Percentiles rank a stretch among this genome's conserved stretches.
These are phyloP conservation scores for Metschnikowia proteae DNA, from an alignment of 805 yeast genomes.

Conservation along the genomic window DNA sequence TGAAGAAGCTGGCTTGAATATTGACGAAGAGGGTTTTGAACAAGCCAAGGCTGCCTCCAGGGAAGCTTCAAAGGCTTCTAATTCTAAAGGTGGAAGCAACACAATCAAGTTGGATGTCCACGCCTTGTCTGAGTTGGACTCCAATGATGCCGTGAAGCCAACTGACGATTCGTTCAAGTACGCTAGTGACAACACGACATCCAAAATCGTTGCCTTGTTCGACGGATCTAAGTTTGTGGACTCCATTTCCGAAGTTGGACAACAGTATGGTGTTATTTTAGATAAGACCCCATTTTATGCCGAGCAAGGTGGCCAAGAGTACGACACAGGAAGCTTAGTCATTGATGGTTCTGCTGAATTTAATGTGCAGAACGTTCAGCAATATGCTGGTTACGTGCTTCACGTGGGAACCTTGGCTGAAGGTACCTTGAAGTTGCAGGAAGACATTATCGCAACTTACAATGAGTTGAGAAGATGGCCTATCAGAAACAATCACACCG, in stretches of 20 bases:
- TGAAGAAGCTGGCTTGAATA: constrained; percentile 90
- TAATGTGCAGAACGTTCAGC: constrained; percentile 86
- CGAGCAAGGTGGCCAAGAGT: constrained; percentile 99
- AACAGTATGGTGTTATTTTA: constrained; percentile 73
- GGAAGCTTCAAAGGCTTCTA: constrained; percentile 93
- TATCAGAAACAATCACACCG: constrained; percentile 95
- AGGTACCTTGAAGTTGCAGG: constrained; percentile 68
- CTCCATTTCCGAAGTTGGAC: constrained; percentile 32
- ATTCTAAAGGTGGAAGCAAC: constrained; percentile 51
- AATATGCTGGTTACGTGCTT: constrained; percentile 89
- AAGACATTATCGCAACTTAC: constrained; percentile 75
- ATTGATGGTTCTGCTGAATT: constrained; percentile 86
- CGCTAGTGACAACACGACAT: constrained; percentile 62
- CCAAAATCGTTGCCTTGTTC: constrained; percentile 68
- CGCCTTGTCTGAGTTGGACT: constrained; percentile 67
- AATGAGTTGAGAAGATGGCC: constrained; percentile 96
- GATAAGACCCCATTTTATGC: constrained; percentile 95
- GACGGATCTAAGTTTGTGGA: constrained; percentile 61
- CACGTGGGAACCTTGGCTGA: constrained; percentile 87
- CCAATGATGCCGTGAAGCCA: constrained; percentile 58
- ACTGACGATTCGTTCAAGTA: constrained; percentile 84
- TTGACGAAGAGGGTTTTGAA: constrained; percentile 91
- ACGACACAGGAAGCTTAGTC: constrained; percentile 88
- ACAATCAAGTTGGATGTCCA: constrained; percentile 88
- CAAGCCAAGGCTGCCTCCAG: constrained; percentile 82